phyloP scores from a whole-genome alignment of 2,329 filamentous ascomycete species.

The Ceratocystis papillata region DNA sequence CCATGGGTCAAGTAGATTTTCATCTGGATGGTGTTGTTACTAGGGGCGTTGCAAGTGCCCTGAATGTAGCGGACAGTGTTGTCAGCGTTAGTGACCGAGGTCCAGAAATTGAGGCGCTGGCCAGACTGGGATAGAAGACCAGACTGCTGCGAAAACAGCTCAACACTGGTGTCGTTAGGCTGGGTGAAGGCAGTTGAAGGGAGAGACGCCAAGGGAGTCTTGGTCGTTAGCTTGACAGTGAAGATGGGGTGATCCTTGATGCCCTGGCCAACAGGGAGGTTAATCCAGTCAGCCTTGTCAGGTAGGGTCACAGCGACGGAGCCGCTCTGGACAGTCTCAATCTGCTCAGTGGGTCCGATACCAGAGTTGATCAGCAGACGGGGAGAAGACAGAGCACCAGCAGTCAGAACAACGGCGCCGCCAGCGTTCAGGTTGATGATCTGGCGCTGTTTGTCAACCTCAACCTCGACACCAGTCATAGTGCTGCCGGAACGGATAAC shows the following conservation, averaged over 20 bases:
- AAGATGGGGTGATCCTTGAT: conserved; percentile 45
- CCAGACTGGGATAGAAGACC: conserved; percentile 38
- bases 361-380: conserved; percentile 58
- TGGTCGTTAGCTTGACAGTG: conserved; percentile 29
- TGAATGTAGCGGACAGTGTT: conserved; percentile 36
- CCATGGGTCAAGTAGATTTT: conserved; percentile 55
- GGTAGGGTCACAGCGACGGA: conserved; percentile 44
- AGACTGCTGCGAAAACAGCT: conserved; percentile 31
- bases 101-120: conserved; percentile 41
- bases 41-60: conserved; percentile 56
- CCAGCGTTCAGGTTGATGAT: conserved; percentile 33
- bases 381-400: conserved; percentile 54
- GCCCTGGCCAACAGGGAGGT: conserved; percentile 48
- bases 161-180: conserved; percentile 29
- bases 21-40: conserved; percentile 46
- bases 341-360: conserved; percentile 53
- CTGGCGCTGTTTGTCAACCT: conserved; percentile 42
- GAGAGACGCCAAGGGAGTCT: conserved; percentile 26
- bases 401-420: conserved; percentile 47
- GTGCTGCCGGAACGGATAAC: conserved; percentile 54
- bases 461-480: conserved; percentile 56
- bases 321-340: conserved; percentile 41
- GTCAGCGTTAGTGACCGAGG: conserved; percentile 38
- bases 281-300: conserved; percentile 43
- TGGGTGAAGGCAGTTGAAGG: conserved; percentile 28